Base-by-base conservation (phyloP, 768 basidiomycete species). In the Trametes villosa region DNA sequence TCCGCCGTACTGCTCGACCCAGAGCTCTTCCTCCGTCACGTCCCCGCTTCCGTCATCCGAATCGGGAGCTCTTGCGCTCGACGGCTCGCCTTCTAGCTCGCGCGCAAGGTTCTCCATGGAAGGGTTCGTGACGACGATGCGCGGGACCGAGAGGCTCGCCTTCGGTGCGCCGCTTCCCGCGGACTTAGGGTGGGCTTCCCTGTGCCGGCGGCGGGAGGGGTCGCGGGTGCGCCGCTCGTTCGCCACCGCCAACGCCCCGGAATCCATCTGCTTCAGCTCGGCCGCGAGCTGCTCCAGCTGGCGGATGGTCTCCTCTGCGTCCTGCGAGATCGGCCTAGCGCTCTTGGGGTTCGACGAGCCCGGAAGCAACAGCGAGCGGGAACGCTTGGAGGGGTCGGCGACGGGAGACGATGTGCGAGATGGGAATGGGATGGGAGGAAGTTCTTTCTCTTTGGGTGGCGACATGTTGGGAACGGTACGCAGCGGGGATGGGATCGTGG, bases 241-340 rank as follows among this genome's bases (percentile, higher is more conserved):
- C 20, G 44, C 7, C 40, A 27, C 50, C 18, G 59, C 38, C 8
- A 53, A 30, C 42, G 36, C 20, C 2, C 54, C 51, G 12, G 49
- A 29, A 17, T 22, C 34, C 62, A 59, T 58, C 22, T 53, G 40
- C 27, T 58, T 57, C 9, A 67, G 53, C 48, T 59, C 53, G 1
- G 57, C 66, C 6, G 66, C 66, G n/a, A 67, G 63, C 38, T 56
- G 30, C 46, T 67, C 63, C 1, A 67, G 66, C 51, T 64, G 57
- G 29, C 58, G 54, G 24, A 67, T 36, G 11, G 66, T 67, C 31
- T 61, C 60, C 18, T 63, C 61, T 9, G 50, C 44, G 20, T 58
- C 61, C 17, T 48, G 46, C 4, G 61, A 63, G 5, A 57, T 30
- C n/a, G 56, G 61, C 18, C 60, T 36, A 18, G 36, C 18, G 4